Evolutionary conservation across 768 basidiomycete genomes (phyloP).

Genomic region (Mycena haematopus): DNA sequence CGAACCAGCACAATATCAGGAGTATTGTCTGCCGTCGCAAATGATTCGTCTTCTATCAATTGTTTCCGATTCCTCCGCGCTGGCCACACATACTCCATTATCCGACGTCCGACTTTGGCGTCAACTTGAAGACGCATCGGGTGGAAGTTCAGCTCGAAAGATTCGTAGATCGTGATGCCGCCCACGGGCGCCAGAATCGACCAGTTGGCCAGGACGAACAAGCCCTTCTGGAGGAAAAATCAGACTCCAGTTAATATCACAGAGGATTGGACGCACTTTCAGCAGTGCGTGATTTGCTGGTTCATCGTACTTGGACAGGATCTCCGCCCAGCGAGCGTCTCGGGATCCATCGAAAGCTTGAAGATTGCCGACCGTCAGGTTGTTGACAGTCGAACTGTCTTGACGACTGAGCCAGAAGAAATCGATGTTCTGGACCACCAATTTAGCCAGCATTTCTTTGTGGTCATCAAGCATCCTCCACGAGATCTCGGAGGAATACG

Average conservation of each 20-base stretch:
- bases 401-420: constrained; percentile 87
- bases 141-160: constrained; percentile 81
- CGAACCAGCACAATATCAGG: constrained; percentile 36
- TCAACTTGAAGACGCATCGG: constrained; percentile 90
- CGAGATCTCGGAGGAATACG: constrained; percentile 84
- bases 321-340: constrained; percentile 86
- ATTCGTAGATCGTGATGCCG: constrained; percentile 88
- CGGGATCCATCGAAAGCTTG: constrained; percentile 87
- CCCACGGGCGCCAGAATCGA: constrained; percentile 88
- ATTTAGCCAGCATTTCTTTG: constrained; percentile 78
- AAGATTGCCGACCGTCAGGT: constrained; percentile 75
- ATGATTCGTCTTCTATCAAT: constrained; percentile 29
- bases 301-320: constrained; percentile 79
- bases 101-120: constrained; percentile 75
- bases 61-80: constrained; percentile 54
- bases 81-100: constrained; percentile 92
- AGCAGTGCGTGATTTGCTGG: constrained; percentile 71
- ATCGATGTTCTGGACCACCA: constrained; percentile 79
- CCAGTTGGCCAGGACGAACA: constrained; percentile 84
- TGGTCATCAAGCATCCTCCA: constrained; percentile 89
- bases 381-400: constrained; percentile 86
- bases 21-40: constrained; percentile 15
- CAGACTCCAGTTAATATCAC: background rate
- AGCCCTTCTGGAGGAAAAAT: constrained; percentile 54
- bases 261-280: constrained; percentile 54